Evolutionary conservation across 129 eudicot species (phyloP).

Genomic region (Flaveria bidentis): DNA sequence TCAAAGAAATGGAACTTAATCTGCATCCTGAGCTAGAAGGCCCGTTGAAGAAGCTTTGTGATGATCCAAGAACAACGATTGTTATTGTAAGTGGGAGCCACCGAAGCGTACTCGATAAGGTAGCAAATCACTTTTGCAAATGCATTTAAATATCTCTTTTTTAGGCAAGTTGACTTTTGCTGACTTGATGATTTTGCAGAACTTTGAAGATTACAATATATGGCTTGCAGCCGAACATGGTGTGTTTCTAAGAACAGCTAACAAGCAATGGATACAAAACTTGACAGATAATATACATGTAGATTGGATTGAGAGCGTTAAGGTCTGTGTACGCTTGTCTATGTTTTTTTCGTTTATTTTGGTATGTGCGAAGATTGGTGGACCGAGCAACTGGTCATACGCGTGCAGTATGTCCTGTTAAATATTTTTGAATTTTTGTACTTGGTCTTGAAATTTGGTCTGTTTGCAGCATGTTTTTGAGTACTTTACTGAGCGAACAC

Average conservation of each 20-base stretch:
- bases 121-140: constrained; percentile 14
- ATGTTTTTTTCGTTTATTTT: neutral
- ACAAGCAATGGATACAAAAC: constrained; percentile 80
- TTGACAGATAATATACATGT: constrained; percentile 69
- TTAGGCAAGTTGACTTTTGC: constrained; percentile 19
- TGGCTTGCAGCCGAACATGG: constrained; percentile 99
- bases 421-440: neutral
- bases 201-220: constrained; percentile 68
- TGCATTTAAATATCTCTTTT: constrained; percentile 3
- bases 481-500: constrained; percentile 87
- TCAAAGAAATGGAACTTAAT: constrained; percentile 79
- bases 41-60: constrained; percentile 60
- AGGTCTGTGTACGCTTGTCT: constrained; percentile 39
- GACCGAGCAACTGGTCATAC: neutral
- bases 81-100: constrained; percentile 80
- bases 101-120: constrained; percentile 66
- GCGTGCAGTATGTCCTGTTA: neutral
- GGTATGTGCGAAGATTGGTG: neutral
- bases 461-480: constrained; percentile 77
- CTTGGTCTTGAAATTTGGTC: neutral
- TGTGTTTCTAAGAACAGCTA: constrained; percentile 64
- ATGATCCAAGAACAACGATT: constrained; percentile 70
- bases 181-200: constrained; percentile 50
- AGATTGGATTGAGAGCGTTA: constrained; percentile 87
- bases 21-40: constrained; percentile 72